Percentiles rank a stretch among this genome's conserved stretches.
phyloP scores from a whole-genome alignment of 495 filamentous ascomycete genomes.

The Talaromyces trachyspermus region DNA sequence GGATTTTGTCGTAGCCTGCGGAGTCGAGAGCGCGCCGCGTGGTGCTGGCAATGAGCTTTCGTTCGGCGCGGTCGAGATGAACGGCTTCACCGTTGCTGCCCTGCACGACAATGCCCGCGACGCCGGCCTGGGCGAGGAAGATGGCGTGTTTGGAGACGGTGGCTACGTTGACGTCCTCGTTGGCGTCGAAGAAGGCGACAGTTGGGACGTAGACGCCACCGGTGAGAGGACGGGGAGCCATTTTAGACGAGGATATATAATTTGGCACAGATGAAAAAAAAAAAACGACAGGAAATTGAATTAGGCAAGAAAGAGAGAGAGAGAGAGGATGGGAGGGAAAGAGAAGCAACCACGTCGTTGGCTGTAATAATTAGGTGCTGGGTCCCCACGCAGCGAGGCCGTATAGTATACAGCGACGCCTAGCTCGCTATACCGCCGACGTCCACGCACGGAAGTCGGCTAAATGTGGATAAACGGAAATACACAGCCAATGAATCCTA shows the following conservation, averaged over 20 bases:
- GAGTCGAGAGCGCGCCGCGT: conserved; percentile 71
- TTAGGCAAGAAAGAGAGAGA: not conserved
- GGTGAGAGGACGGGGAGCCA: conserved; percentile 20
- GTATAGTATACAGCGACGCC: too few relatives aligned
- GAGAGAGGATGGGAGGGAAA: not conserved
- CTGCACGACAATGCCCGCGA: conserved; percentile 75
- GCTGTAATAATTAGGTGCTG: too few relatives aligned
- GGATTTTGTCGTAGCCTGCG: conserved; percentile 58
- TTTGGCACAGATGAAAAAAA: not conserved
- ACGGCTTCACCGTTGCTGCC: conserved; percentile 89
- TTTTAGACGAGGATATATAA: not conserved
- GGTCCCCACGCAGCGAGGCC: too few relatives aligned
- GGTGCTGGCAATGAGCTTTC: conserved; percentile 59
- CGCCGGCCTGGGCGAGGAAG: conserved; percentile 72
- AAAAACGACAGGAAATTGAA: not conserved
- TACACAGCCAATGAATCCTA: too few relatives aligned
- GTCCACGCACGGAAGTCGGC: too few relatives aligned
- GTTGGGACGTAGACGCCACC: conserved; percentile 64
- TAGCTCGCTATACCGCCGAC: too few relatives aligned
- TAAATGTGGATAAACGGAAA: too few relatives aligned
- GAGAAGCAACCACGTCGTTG: too few relatives aligned
- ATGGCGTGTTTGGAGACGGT: conserved; percentile 70
- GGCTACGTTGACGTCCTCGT: conserved; percentile 56
- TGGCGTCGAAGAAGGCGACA: conserved; percentile 57
- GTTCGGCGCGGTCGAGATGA: conserved; percentile 65